Base-by-base conservation (phyloP, 495 filamentous ascomycete species). In the Astrothelium subdiscretum region DNA sequence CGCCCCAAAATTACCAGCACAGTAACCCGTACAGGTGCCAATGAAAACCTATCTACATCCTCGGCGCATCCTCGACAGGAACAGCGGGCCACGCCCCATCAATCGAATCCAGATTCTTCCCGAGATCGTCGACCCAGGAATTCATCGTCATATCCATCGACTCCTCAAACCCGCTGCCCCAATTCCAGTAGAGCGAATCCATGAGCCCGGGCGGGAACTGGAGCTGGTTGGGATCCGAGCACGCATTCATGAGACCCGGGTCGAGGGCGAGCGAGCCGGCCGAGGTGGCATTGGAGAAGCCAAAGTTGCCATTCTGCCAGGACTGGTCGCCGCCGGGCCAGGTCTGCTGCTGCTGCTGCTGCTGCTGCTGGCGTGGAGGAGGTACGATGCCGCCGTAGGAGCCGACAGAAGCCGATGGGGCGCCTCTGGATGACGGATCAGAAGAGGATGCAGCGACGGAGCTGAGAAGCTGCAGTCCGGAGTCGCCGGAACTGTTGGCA, bases 81-180 rank as follows among this genome's bases (percentile, higher is more conserved):
- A 54, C 22, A 26, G 24, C 48, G 20, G 48, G 48, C 48, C 48
- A 54, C 48, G 15, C 24, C 0, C 24, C 20, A 54, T 54, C 48
- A 12, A 26, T 24, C 1, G 26, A 54, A 26, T 54, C 48, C 48
- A 54, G 24, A 54, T 54, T 54, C 48, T 15, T 26, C 6, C 48
- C 48, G 20, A 26, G 29, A 29, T 54, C 48, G 20, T 54, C 48
- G 22, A 54, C 24, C 48, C 48, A 54, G 29, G 20, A 27, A 54
- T 54, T 54, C 51, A 70, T 40, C 52, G 68, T 66, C 26, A 70
- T 66, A 59, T 70, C 68, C 68, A 70, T 70, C n/a, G 63, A 64
- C 59, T 70, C 66, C 66, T 70, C 68, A 52, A 70, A 70, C 5
- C 64, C 66, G 31, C 29, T 64, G 20, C 66, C 68, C 68, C 66